A percentile compares a stretch with the other conserved stretches of the same genome.
phyloP scores from a whole-genome alignment of 2,329 filamentous ascomycete species.

The Fusarium longipes region DNA sequence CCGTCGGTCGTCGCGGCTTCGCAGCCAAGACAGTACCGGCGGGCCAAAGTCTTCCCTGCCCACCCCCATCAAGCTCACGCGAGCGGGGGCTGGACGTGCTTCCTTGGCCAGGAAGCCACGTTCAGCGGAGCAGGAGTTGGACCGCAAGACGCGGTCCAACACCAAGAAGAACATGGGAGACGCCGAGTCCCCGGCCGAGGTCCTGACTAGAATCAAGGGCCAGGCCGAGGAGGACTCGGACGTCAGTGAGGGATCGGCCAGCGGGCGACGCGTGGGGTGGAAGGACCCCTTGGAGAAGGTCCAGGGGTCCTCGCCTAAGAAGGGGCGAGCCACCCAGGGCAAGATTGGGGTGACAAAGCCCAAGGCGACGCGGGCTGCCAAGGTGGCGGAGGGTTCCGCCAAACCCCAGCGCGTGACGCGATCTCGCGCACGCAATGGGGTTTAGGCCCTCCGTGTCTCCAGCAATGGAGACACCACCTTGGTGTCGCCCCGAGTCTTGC shows the following conservation, averaged over 20 bases:
- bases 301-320: slow-evolving; percentile 44
- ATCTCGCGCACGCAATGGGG: slow-evolving; percentile 44
- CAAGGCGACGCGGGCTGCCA: slow-evolving; percentile 44
- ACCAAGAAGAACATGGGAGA: slow-evolving; percentile 52
- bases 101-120: slow-evolving; percentile 38
- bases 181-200: slow-evolving; percentile 51
- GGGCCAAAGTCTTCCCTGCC: slow-evolving; percentile 51
- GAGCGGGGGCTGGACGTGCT: slow-evolving; percentile 43
- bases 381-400: slow-evolving; percentile 48
- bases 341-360: slow-evolving; percentile 49
- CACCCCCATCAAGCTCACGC: slow-evolving; percentile 49
- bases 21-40: slow-evolving; percentile 30
- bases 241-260: slow-evolving; percentile 15
- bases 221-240: slow-evolving; percentile 39
- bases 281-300: slow-evolving; percentile 49
- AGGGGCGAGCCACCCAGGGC: slow-evolving; percentile 38
- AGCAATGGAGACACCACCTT: slow-evolving; percentile 7
- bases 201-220: slow-evolving; percentile 49
- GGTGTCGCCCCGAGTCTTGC: background rate
- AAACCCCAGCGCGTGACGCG: slow-evolving; percentile 50
- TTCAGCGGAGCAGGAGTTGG: slow-evolving; percentile 50
- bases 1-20: slow-evolving; percentile 52
- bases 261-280: slow-evolving; percentile 49
- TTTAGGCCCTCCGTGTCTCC: slow-evolving; percentile 22
- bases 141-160: slow-evolving; percentile 50